A percentile compares a stretch with the other conserved stretches of the same genome.
Conservation (phyloP, 441 rosid species). For the Eutrema salsugineum region DNA sequence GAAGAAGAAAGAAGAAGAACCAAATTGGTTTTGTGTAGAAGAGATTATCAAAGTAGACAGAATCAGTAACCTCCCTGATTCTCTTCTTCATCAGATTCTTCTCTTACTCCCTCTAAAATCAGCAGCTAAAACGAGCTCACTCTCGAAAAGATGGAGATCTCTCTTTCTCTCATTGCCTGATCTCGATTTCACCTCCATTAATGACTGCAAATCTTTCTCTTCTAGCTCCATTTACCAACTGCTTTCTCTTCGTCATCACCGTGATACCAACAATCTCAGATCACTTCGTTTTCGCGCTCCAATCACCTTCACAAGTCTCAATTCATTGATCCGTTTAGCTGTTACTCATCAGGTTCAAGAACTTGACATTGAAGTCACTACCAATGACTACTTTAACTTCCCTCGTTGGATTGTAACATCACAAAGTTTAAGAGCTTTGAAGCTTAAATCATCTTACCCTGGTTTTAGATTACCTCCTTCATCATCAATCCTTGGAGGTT, state of each 20-base stretch:
- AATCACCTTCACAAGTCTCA: conserved; percentile 60
- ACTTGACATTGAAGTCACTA: conserved; percentile 75
- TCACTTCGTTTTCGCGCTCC: conserved; percentile 53
- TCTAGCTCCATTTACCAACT: conserved; percentile 16
- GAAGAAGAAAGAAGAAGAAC: background rate
- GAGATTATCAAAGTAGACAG: conserved; percentile 34
- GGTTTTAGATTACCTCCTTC: conserved; percentile 72
- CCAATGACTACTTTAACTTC: conserved; percentile 74
- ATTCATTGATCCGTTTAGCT: conserved; percentile 67
- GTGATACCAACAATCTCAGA: conserved; percentile 46
- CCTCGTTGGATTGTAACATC: conserved; percentile 63
- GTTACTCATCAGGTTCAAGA: conserved; percentile 56
- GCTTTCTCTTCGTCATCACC: conserved; percentile 43
- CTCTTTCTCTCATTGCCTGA: conserved; percentile 81
- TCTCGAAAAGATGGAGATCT: conserved; percentile 67
- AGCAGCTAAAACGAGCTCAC: conserved; percentile 47
- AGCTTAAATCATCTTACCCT: conserved; percentile 51
- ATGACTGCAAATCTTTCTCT: conserved; percentile 23
- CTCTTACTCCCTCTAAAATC: conserved; percentile 54
- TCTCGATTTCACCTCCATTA: conserved; percentile 70
- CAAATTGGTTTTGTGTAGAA: background rate
- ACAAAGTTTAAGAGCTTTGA: conserved; percentile 47
- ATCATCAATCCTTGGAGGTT: conserved; percentile 49
- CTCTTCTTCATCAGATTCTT: conserved; percentile 62
- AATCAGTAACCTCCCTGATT: conserved; percentile 67